Base-by-base conservation (phyloP, 2,329 filamentous ascomycete species). In the Didymella pinodella region DNA sequence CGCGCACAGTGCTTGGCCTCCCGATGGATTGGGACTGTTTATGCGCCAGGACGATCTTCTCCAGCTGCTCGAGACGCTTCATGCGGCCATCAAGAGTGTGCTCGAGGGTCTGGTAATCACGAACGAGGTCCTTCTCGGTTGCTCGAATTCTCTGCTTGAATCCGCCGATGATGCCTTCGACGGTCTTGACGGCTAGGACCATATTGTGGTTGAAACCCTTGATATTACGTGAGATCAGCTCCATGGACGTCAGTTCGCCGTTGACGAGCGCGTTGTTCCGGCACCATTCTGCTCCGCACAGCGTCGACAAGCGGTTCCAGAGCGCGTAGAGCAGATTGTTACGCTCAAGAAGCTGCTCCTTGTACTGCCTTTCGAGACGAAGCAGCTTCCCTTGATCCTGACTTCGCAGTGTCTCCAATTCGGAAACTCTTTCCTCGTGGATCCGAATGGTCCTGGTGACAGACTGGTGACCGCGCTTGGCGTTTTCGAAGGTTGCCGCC, bases 231-330 rank as follows among this genome's bases (percentile, higher is more conserved):
- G 89, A 88, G 61, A 99, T 90, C 14, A 93, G 88, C 70, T 97
- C 94, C 32, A 96, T 84, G 12, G 90, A 92, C 0, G 93, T 92
- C 7, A 96, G 80, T 59, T 94, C 91, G 20, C 93, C 92, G 69
- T 95, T 94, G 72, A 98, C 91, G 25, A 97, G 86, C 56, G 90
- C 90, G 76, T 98, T 93, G 70, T 90, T 88, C 75, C 97, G 91
- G 4, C 91, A 87, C 94, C 95, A 99, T 72, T 98, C 95, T 0
- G 88, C 85, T 11, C 95, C 95, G 70, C 95, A 98, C 43, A 98
- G 84, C 0, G 87, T 84, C 3, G 92, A 93, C 8, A 99, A 84
- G 45, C 91, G 86, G 63, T 94, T 94, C 95, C 95, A 99, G 5
- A 98, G 81, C n/a, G 88, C 85, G 22, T 97, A 85, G 18, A 98